phyloP scores from a whole-genome alignment of 2,329 filamentous ascomycete genomes.

The Allantophomopsis cytisporea region DNA sequence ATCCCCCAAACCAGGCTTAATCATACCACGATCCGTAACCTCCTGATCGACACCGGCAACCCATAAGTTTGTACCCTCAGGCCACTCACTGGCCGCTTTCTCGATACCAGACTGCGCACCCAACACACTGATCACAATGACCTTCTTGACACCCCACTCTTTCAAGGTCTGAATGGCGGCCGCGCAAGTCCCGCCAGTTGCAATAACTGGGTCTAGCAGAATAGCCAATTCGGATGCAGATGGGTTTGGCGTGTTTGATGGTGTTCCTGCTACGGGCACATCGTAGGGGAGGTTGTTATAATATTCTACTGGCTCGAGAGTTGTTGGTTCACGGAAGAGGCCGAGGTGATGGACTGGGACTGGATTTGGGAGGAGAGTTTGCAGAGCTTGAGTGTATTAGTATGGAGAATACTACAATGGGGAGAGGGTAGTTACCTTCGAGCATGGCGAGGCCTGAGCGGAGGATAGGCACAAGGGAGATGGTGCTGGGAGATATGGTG shows the following conservation, averaged over 20 bases:
- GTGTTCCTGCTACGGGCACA: conserved; percentile 24
- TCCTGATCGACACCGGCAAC: conserved; percentile 65
- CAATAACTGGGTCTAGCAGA: conserved; percentile 83
- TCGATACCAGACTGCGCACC: conserved; percentile 58
- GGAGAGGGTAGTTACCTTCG: conserved; percentile 40
- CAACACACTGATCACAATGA: conserved; percentile 65
- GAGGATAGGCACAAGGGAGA: conserved; percentile 86
- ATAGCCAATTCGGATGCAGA: conserved; percentile 52
- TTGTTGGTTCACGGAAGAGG: conserved; percentile 81
- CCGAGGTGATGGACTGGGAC: conserved; percentile 88
- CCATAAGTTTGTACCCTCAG: conserved; percentile 67
- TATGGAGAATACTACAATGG: too few relatives aligned
- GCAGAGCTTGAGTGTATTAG: conserved; percentile 40
- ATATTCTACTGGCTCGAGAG: conserved; percentile 85
- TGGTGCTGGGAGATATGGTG: conserved; percentile 41
- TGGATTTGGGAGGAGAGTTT: conserved; percentile 66
- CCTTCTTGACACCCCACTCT: conserved; percentile 81
- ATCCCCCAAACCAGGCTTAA: conserved; percentile 80
- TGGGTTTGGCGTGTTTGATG: conserved; percentile 22
- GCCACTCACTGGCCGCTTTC: conserved; percentile 65
- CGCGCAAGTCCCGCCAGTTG: conserved; percentile 78
- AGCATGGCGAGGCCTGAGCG: conserved; percentile 86
- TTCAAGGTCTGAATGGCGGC: conserved; percentile 80
- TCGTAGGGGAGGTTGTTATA: conserved; percentile 93
- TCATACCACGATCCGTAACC: conserved; percentile 72